phyloP scores from a whole-genome alignment of 306 rosid species.

The Comarum palustre region DNA sequence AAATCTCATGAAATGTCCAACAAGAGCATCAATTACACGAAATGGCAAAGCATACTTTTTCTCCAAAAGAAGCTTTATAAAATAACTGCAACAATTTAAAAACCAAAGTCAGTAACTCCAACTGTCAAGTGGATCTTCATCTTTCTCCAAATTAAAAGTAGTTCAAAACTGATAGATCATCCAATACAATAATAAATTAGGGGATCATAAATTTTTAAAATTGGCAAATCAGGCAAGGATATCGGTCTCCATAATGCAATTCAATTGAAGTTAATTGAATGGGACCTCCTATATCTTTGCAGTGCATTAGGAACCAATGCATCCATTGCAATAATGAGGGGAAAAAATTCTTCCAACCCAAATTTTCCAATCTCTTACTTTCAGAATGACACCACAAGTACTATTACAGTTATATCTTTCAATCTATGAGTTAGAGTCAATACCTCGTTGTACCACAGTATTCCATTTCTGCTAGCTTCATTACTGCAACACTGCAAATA shows the following conservation, averaged over 20 bases:
- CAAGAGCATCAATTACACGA: constrained; percentile 74
- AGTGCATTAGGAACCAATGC: neutral
- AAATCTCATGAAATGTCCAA: constrained; percentile 79
- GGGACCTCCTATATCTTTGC: neutral
- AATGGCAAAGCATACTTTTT: constrained; percentile 89
- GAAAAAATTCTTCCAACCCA: neutral
- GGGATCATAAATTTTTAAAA: neutral
- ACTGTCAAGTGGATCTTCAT: neutral
- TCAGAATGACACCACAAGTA: neutral
- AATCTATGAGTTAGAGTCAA: neutral
- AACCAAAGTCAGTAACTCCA: constrained; percentile 25
- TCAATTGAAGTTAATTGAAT: neutral
- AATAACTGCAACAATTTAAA: constrained; percentile 60
- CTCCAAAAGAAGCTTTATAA: constrained; percentile 89
- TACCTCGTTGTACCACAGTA: constrained; percentile 98
- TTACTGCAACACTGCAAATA: constrained; percentile 69
- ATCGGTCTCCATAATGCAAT: neutral
- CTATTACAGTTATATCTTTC: neutral
- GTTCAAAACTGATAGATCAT: neutral
- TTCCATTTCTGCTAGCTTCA: constrained; percentile 86
- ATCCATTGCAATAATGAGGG: neutral
- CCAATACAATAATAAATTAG: neutral
- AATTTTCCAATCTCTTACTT: neutral
- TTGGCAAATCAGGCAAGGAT: neutral
- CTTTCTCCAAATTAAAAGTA: neutral